These are phyloP conservation scores for Conticribra guillardii DNA, from an alignment of 108 stramenopile species.

Conservation along the genomic window DNA sequence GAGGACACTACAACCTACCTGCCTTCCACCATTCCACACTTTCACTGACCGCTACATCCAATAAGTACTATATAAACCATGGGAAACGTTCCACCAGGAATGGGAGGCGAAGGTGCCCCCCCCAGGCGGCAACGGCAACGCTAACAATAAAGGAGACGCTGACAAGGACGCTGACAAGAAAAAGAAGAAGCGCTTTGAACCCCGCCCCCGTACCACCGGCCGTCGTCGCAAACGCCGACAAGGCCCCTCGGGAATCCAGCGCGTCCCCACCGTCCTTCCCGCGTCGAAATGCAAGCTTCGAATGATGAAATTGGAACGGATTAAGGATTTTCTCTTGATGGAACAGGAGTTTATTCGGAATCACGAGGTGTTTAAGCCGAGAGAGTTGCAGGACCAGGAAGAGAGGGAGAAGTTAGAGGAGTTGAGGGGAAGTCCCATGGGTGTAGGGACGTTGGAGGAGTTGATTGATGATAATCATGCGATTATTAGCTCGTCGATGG, in stretches of 20 bases:
- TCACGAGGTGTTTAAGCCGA: constrained; percentile 98
- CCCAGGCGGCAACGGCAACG: constrained; percentile 55
- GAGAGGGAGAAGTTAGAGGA: constrained; percentile 98
- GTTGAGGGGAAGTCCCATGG: constrained; percentile 95
- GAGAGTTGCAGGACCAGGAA: constrained; percentile 96
- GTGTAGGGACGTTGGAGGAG: constrained; percentile 97
- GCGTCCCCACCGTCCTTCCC: constrained; percentile 89
- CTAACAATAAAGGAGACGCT: constrained; percentile 63
- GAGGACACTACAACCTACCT: too few species aligned
- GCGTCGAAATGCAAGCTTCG: constrained; percentile 97
- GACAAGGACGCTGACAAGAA: constrained; percentile 80
- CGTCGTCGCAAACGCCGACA: constrained; percentile 92
- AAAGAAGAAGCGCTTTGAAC: constrained; percentile 98
- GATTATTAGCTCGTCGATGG: constrained; percentile 93
- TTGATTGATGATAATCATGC: constrained; percentile 99
- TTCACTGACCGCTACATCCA: too few species aligned
- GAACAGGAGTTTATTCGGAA: constrained; percentile 99
- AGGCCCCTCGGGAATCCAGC: constrained; percentile 86
- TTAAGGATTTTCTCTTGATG: constrained; percentile 99
- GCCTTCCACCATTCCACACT: too few species aligned
- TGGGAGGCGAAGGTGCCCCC: constrained; percentile 59
- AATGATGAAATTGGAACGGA: constrained; percentile 95
- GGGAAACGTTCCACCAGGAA: constrained; percentile 85
- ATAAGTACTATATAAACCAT: too few species aligned
- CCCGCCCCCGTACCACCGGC: constrained; percentile 70